Evolutionary conservation across 352 stramenopile species (phyloP), one percentile per base, ranked within the genome.

Genomic region (Phytophthora megakarya): DNA sequence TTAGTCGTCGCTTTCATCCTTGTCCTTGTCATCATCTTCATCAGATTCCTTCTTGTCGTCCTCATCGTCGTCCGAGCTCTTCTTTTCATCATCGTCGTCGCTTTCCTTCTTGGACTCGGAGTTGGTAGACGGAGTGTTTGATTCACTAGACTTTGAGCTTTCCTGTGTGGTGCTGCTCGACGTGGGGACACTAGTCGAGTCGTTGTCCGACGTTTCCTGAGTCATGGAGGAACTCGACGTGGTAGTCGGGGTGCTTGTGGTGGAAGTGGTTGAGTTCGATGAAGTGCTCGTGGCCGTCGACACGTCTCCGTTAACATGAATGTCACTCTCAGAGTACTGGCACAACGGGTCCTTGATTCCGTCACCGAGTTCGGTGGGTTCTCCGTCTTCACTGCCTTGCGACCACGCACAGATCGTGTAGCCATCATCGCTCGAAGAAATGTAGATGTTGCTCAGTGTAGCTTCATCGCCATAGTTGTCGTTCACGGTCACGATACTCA

Each of bases 401-500:
- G 67, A 76, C 70, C 71, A 81, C 0, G 22, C 61, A 19, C 73
- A 81, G 2, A 81, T 35, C 3, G 23, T 32, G 44, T 73, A 66
- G 0, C 48, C 11, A 16, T 76, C 67, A n/a, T 68, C 57, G n/a
- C 68, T 59, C 11, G 61, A 37, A 18, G 47, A 60, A 48, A 78
- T 73, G 21, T 70, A 70, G 35, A 85, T 67, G 63, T 82, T 76
- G 38, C 66, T 81, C 5, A 78, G 38, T 13, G 61, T 76, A 30
- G 71, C 71, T 44, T 75, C 58, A 38, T 84, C 74, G 7, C 22
- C 53, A 48, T 70, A 73, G 64, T 84, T 81, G 16, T 70, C 44
- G 61, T 81, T 80, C 35, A 82, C 71, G 2, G 74, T 78, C 37
- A 82, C 74, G 8, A 80, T 58, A 21, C 59, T 71, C 30, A 67